Evolutionary conservation across 2,329 filamentous ascomycete genomes (phyloP).

Genomic region (Madurella mycetomatis): DNA sequence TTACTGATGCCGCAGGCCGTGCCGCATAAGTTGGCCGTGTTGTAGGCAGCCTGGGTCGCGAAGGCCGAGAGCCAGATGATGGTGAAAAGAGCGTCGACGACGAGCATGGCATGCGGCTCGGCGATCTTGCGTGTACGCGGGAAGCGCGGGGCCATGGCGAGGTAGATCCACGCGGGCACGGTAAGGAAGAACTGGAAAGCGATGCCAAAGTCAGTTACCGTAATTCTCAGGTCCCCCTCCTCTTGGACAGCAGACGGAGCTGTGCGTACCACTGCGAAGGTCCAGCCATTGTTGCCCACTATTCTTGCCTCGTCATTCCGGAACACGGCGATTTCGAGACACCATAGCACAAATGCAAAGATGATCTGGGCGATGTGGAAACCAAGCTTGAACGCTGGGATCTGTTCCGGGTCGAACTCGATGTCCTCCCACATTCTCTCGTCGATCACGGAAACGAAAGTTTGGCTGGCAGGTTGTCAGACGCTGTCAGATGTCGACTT

Average conservation of each 20-base stretch:
- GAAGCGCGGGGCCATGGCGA: slow-evolving; percentile 61
- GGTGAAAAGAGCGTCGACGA: slow-evolving; percentile 53
- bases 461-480: background rate
- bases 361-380: slow-evolving; percentile 54
- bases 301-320: slow-evolving; percentile 44
- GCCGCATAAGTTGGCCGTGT: slow-evolving; percentile 52
- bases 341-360: slow-evolving; percentile 52
- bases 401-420: slow-evolving; percentile 50
- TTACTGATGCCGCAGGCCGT: slow-evolving; percentile 57
- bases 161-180: slow-evolving; percentile 60
- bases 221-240: background rate
- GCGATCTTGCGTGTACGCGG: slow-evolving; percentile 57
- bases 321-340: slow-evolving; percentile 58
- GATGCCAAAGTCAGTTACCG: background rate
- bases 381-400: slow-evolving; percentile 54
- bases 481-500: background rate
- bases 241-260: background rate
- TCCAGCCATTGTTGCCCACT: slow-evolving; percentile 58
- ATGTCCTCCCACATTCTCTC: slow-evolving; percentile 42
- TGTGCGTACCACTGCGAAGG: slow-evolving; percentile 57
- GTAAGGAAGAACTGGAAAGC: slow-evolving; percentile 56
- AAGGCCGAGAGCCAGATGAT: slow-evolving; percentile 65
- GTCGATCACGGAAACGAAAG: background rate
- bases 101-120: slow-evolving; percentile 57
- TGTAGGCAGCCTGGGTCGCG: slow-evolving; percentile 61